These are phyloP conservation scores for Geotrichum bryndzae DNA, from an alignment of 1,139 yeast genomes.

Conservation along the genomic window DNA sequence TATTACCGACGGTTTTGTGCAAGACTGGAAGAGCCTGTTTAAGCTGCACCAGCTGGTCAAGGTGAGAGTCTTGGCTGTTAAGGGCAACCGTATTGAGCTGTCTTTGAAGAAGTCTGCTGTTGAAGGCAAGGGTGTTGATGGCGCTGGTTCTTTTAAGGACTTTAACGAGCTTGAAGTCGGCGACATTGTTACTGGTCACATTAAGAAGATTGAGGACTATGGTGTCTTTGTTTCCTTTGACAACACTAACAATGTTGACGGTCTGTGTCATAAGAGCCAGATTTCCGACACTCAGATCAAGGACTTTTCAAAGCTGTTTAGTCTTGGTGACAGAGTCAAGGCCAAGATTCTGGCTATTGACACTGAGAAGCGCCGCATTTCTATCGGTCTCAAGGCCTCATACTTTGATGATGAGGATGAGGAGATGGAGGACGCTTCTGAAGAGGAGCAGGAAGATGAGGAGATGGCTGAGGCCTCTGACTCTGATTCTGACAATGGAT, in stretches of 20 bases:
- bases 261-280: slow-evolving; percentile 82
- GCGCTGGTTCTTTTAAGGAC: slow-evolving; percentile 37
- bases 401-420: slow-evolving; percentile 52
- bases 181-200: slow-evolving; percentile 65
- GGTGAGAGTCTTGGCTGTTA: slow-evolving; percentile 63
- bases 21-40: slow-evolving; percentile 82
- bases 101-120: slow-evolving; percentile 81
- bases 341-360: slow-evolving; percentile 68
- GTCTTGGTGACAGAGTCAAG: slow-evolving; percentile 85
- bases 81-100: slow-evolving; percentile 55
- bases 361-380: slow-evolving; percentile 60
- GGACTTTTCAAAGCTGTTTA: slow-evolving; percentile 54
- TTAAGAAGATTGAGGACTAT: slow-evolving; percentile 71
- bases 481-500: slow-evolving; percentile 18
- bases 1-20: slow-evolving; percentile 70
- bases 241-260: slow-evolving; percentile 68
- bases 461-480: slow-evolving; percentile 32
- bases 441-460: slow-evolving; percentile 33
- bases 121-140: slow-evolving; percentile 51
- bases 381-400: slow-evolving; percentile 92
- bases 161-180: slow-evolving; percentile 66
- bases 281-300: slow-evolving; percentile 60
- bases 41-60: slow-evolving; percentile 64
- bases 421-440: slow-evolving; percentile 36
- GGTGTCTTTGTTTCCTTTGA: slow-evolving; percentile 86